phyloP scores from a whole-genome alignment of 1,284 basidiomycete genomes.

The Rhodotorula sp. region DNA sequence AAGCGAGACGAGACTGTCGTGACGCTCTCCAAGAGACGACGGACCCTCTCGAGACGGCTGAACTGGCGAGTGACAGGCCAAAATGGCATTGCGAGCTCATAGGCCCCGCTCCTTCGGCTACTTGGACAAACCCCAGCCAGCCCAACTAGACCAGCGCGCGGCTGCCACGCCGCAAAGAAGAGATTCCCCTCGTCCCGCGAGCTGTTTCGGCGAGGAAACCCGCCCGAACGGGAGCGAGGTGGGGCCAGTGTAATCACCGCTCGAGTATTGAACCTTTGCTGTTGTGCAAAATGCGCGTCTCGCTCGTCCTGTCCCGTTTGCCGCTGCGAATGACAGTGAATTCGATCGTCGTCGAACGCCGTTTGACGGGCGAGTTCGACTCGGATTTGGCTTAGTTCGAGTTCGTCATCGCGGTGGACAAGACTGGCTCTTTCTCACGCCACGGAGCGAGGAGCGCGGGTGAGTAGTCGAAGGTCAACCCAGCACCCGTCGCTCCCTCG shows the following conservation, averaged over 20 bases:
- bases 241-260: neutral
- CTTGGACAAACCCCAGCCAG: too few relatives aligned
- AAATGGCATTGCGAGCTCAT: too few relatives aligned
- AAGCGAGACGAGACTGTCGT: too few relatives aligned
- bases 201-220: neutral
- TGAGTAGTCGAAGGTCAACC: neutral
- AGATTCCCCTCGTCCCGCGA: neutral
- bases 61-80: too few relatives aligned
- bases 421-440: too few relatives aligned
- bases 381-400: constrained; percentile 25
- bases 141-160: too few relatives aligned
- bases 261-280: neutral
- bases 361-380: neutral
- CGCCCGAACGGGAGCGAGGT: neutral
- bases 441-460: neutral
- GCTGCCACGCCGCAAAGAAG: neutral
- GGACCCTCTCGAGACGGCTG: too few relatives aligned
- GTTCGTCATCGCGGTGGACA: neutral
- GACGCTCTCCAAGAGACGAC: too few relatives aligned
- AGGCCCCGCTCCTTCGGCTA: too few relatives aligned
- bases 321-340: neutral
- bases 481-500: neutral
- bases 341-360: neutral
- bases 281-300: neutral
- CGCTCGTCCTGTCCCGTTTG: neutral